Evolutionary conservation across 2,329 filamentous ascomycete species (phyloP), one percentile per base, ranked within the genome.

Genomic region (Botrytis deweyae): DNA sequence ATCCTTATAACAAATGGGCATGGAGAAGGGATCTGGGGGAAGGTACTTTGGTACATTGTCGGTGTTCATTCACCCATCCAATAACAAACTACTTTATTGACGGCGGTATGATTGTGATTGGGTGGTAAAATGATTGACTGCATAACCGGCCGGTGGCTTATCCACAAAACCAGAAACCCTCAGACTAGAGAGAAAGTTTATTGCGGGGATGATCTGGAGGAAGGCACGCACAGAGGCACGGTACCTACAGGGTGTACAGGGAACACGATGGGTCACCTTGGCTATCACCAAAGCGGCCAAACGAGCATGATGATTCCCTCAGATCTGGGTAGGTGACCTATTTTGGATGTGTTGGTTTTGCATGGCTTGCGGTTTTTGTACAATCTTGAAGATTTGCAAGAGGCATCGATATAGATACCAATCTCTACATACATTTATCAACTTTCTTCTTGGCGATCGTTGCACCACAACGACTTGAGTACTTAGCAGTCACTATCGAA

Each of bases 201-300:
- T 49, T 49, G 42, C 29, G 63, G 42, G 63, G 63, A 49, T 66
- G 63, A 66, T 66, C 63, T 65, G 42, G 44, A 46, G 42, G 42
- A n/a, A 22, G 29, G 64, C 29, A 25, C 42, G 29, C 63, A 46
- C 63, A 58, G 52, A 58, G 52, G 29, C 63, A 49, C 63, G 63
- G 64, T 67, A 67, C 64, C 64, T 67, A 67, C 64, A 62, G 59
- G 58, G 38, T 58, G 36, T 63, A 63, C 61, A 63, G 61, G 38
- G 40, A 38, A 40, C 22, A 62, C 59, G 6, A 46, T 52, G 22
- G 42, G 63, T 49, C 42, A 44, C 7, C 44, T 66, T 66, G 29
- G 64, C 44, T 52, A 49, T 66, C 14, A 38, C 20, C 20, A 38
- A 66, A 38, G 29, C 22, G 42, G 64, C 42, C 20, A 49, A 66